phyloP scores from a whole-genome alignment of 345 rosid species.

The Durio zibethinus region DNA sequence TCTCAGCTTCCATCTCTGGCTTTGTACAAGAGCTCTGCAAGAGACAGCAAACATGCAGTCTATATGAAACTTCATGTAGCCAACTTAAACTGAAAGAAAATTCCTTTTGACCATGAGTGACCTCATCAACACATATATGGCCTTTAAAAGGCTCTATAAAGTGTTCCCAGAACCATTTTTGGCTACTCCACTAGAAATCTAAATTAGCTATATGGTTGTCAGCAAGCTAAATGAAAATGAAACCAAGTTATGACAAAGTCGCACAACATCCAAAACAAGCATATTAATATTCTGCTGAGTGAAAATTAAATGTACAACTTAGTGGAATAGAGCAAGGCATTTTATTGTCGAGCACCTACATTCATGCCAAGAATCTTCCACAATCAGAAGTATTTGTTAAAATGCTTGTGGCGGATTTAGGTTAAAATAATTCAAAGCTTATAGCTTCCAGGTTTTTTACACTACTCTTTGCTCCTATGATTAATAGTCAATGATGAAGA shows the following conservation, averaged over 20 bases:
- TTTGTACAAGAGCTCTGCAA: slow-evolving; percentile 86
- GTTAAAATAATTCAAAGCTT: not conserved
- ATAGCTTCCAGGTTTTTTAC: not conserved
- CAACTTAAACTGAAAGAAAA: slow-evolving; percentile 25
- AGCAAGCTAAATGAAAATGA: not conserved
- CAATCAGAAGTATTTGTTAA: not conserved
- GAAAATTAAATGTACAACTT: not conserved
- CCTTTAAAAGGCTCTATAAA: slow-evolving; percentile 6
- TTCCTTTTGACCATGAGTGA: slow-evolving; percentile 18
- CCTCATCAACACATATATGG: not conserved
- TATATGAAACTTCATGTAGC: slow-evolving; percentile 25
- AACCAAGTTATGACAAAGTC: not conserved
- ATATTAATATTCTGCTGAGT: not conserved
- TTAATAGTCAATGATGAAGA: not conserved
- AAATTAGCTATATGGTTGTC: not conserved
- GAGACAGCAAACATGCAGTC: slow-evolving; percentile 32
- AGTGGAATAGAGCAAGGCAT: not conserved
- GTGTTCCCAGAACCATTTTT: slow-evolving; percentile 1
- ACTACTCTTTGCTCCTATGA: not conserved
- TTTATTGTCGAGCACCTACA: not conserved
- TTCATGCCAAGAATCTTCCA: not conserved
- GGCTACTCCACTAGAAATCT: not conserved
- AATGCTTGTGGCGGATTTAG: not conserved
- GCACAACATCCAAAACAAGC: not conserved
- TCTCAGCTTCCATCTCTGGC: slow-evolving; percentile 64